A percentile compares a stretch with the other conserved stretches of the same genome.
phyloP scores from a whole-genome alignment of 2,329 filamentous ascomycete genomes.

The Epichloe hybrida region DNA sequence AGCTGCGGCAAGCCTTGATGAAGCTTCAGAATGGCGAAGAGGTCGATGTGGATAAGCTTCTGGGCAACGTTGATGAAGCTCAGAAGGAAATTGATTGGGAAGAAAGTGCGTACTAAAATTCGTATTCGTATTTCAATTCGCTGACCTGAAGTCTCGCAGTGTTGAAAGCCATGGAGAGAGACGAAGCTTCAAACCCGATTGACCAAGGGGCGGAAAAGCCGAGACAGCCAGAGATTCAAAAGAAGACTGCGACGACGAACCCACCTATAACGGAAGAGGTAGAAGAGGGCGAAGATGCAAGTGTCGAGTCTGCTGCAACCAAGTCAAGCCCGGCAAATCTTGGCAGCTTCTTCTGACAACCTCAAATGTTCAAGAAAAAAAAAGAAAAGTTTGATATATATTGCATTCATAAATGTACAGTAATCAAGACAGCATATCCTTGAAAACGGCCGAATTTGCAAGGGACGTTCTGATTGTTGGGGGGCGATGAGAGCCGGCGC shows the following conservation, averaged over 20 bases:
- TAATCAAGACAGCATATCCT: slow-evolving; percentile 45
- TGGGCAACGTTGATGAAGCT: slow-evolving; percentile 61
- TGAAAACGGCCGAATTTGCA: slow-evolving; percentile 27
- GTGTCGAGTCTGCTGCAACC: slow-evolving; percentile 9
- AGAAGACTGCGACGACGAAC: slow-evolving; percentile 4
- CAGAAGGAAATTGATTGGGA: slow-evolving; percentile 77
- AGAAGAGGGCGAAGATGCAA: slow-evolving; percentile 2
- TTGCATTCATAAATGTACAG: slow-evolving; percentile 9
- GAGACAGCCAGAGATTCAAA: background rate
- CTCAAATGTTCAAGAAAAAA: slow-evolving; percentile 8
- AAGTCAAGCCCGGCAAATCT: slow-evolving; percentile 20
- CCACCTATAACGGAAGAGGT: slow-evolving; percentile 4
- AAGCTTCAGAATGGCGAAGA: slow-evolving; percentile 57
- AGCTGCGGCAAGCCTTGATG: slow-evolving; percentile 63
- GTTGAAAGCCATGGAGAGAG: slow-evolving; percentile 51
- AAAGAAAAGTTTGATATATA: too few relatives aligned
- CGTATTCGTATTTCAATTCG: too few relatives aligned
- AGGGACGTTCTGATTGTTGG: background rate
- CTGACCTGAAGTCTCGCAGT: slow-evolving; percentile 28
- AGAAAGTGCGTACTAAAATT: slow-evolving; percentile 44
- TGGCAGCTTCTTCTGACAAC: slow-evolving; percentile 37
- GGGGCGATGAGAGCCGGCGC: background rate
- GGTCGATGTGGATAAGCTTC: slow-evolving; percentile 69
- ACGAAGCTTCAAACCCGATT: slow-evolving; percentile 37
- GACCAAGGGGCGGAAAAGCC: slow-evolving; percentile 10